Evolutionary conservation across 1,284 basidiomycete species (phyloP).

Genomic region (Puccinia horiana): DNA sequence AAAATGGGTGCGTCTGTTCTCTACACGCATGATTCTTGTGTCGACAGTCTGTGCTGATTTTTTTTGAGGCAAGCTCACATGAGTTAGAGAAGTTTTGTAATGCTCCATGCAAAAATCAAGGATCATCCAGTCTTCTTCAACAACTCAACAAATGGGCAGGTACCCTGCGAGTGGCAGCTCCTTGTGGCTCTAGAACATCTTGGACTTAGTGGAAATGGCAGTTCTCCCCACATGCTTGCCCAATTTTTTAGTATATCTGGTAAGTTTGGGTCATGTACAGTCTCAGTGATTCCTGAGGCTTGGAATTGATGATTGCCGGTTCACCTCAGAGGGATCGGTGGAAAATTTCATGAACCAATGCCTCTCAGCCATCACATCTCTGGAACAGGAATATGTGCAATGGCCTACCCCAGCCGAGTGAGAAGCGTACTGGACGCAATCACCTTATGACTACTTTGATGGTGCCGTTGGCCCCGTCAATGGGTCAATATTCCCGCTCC

Average conservation of each 20-base stretch:
- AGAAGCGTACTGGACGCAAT: too few species aligned
- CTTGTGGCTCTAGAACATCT: not conserved
- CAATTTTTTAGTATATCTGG: slow-evolving; percentile 4
- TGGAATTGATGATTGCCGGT: not conserved
- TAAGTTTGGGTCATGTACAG: not conserved
- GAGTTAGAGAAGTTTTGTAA: not conserved
- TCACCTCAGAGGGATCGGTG: not conserved
- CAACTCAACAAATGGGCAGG: not conserved
- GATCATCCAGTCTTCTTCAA: not conserved
- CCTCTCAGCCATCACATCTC: not conserved
- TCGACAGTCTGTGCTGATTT: not conserved
- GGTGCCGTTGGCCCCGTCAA: slow-evolving; percentile 17
- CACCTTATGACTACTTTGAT: not conserved
- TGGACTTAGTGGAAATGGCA: slow-evolving; percentile 19
- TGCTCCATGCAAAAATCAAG: not conserved
- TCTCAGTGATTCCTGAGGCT: too few species aligned
- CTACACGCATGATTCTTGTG: not conserved
- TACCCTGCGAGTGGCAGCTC: not conserved
- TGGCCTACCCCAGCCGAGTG: not conserved
- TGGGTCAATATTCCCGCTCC: slow-evolving; percentile 14
- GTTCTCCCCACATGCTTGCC: not conserved
- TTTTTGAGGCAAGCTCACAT: not conserved
- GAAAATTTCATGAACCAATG: slow-evolving; percentile 16
- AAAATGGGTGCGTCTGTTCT: not conserved
- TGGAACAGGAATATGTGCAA: not conserved